Percentiles rank a stretch among this genome's conserved stretches.
Conservation (phyloP, 352 stramenopile species). For the Globisporangium alternatum region DNA sequence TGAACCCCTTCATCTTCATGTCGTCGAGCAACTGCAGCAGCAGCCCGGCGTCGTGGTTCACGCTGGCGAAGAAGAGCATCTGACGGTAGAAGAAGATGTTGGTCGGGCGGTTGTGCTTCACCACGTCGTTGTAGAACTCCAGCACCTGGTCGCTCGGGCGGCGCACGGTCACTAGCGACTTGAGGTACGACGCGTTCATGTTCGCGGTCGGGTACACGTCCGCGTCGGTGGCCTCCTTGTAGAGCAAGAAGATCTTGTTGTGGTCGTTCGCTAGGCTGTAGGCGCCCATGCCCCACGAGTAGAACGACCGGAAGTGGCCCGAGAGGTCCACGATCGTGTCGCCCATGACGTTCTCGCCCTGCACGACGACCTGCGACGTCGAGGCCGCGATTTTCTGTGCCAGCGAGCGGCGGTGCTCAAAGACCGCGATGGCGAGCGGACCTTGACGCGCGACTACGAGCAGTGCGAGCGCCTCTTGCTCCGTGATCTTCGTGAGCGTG, state of each 20-base stretch:
- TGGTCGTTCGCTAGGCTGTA: conserved; percentile 27
- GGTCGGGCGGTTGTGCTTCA: conserved; percentile 33
- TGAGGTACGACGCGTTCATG: conserved; percentile 62
- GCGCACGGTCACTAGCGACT: conserved; percentile 34
- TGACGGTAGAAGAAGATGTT: conserved; percentile 68
- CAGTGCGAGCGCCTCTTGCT: conserved; percentile 58
- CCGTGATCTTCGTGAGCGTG: conserved; percentile 52
- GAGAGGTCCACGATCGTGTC: conserved; percentile 34
- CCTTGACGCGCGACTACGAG: conserved; percentile 37
- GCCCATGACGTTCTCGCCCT: conserved; percentile 36
- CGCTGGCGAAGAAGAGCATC: conserved; percentile 42
- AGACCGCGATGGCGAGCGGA: conserved; percentile 38
- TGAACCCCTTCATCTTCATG: conserved; percentile 72
- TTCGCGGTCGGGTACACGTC: conserved; percentile 55
- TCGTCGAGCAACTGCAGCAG: conserved; percentile 43
- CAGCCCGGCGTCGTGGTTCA: conserved; percentile 28
- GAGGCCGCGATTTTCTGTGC: conserved; percentile 25
- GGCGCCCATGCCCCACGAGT: conserved; percentile 61
- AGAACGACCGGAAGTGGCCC: conserved; percentile 56
- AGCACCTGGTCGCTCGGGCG: conserved; percentile 34
- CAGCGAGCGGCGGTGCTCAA: conserved; percentile 49
- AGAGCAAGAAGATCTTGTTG: conserved; percentile 41
- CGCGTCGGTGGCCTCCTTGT: conserved; percentile 37
- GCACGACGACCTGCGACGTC: conserved; percentile 14
- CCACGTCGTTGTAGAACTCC: conserved; percentile 47